A percentile compares a stretch with the other conserved stretches of the same genome.
These are phyloP conservation scores for Camillea tinctor DNA, from an alignment of 2,329 filamentous ascomycete genomes.

Conservation along the genomic window DNA sequence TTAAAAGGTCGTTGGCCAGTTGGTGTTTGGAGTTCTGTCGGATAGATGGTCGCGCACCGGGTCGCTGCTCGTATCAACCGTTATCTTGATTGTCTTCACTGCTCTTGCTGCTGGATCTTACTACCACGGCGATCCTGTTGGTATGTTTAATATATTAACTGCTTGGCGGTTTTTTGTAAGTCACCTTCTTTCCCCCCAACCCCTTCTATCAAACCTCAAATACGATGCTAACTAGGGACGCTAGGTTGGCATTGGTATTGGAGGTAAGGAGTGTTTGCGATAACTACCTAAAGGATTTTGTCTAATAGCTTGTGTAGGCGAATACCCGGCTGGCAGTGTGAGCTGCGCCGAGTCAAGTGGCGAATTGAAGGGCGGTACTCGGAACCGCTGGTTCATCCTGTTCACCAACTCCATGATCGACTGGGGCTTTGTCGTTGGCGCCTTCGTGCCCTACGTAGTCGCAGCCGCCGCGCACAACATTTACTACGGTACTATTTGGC, in stretches of 20 bases:
- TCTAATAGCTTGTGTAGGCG: conserved; percentile 41
- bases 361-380: conserved; percentile 73
- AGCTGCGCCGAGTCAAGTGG: conserved; percentile 81
- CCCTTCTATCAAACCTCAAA: conserved; percentile 5
- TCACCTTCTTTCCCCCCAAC: conserved; percentile 1
- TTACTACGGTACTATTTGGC: conserved; percentile 76
- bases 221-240: neutral
- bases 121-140: conserved; percentile 63
- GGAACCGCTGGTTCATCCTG: conserved; percentile 90
- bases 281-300: neutral
- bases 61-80: conserved; percentile 75
- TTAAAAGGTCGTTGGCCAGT: conserved; percentile 66
- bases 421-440: conserved; percentile 75
- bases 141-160: conserved; percentile 74
- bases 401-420: conserved; percentile 91
- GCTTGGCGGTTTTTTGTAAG: conserved; percentile 81
- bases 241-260: conserved; percentile 70
- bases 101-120: conserved; percentile 77
- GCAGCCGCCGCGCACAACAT: conserved; percentile 55
- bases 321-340: conserved; percentile 82
- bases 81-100: conserved; percentile 83
- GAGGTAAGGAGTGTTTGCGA: conserved; percentile 47
- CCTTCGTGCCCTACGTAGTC: conserved; percentile 68
- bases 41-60: conserved; percentile 85
- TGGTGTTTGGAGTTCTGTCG: conserved; percentile 76